A percentile compares a stretch with the other conserved stretches of the same genome.
These are phyloP conservation scores for Rhodotorula glutinis DNA, from an alignment of 1,284 basidiomycete species.

Conservation along the genomic window DNA sequence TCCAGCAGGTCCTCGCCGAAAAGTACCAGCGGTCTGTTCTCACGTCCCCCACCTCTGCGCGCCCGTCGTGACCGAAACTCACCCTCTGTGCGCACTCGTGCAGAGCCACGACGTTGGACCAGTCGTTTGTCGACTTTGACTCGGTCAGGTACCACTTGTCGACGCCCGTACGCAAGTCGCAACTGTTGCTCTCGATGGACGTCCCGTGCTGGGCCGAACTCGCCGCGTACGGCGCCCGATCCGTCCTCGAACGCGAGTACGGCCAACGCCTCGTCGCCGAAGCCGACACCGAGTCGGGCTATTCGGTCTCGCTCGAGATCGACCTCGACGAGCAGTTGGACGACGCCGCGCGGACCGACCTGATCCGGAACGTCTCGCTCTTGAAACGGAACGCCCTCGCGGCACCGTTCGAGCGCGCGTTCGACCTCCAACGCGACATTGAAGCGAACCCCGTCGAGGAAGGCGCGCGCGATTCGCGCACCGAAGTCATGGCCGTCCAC, in stretches of 20 bases:
- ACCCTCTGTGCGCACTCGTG: neutral
- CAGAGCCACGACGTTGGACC: constrained; percentile 85
- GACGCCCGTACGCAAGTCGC: constrained; percentile 69
- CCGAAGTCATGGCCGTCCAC: constrained; percentile 86
- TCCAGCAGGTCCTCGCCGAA: constrained; percentile 84
- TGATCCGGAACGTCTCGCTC: constrained; percentile 78
- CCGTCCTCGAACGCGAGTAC: constrained; percentile 80
- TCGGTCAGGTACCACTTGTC: constrained; percentile 91
- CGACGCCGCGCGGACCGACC: constrained; percentile 60
- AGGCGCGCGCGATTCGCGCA: constrained; percentile 54
- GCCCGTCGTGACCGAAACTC: neutral
- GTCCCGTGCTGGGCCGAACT: constrained; percentile 97
- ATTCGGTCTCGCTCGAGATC: constrained; percentile 81
- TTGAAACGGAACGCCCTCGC: constrained; percentile 93
- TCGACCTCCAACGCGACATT: constrained; percentile 78
- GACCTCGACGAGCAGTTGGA: constrained; percentile 84
- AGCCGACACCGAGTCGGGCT: constrained; percentile 67
- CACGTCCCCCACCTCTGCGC: constrained; percentile 10
- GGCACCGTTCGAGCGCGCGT: constrained; percentile 89
- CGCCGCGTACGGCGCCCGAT: constrained; percentile 73
- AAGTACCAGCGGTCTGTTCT: constrained; percentile 57
- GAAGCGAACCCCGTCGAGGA: constrained; percentile 62
- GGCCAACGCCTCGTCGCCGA: constrained; percentile 58
- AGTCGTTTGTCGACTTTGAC: constrained; percentile 97
- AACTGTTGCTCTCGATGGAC: constrained; percentile 86